Conservation (phyloP, 345 rosid genomes). For the Pistacia vera region DNA sequence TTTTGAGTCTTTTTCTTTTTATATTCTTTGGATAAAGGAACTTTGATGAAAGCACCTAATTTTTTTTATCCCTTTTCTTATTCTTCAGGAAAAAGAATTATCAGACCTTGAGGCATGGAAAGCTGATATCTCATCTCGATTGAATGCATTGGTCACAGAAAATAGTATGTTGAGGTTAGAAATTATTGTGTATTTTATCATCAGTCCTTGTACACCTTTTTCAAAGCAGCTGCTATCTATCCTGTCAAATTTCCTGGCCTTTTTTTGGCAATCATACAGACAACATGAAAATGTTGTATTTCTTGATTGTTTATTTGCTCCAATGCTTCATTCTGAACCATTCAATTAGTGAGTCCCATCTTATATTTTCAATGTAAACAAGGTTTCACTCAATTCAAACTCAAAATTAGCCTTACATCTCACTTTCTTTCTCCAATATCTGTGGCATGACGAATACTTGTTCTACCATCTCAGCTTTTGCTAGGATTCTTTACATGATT, state of each 20-base stretch:
- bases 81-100: conserved; percentile 57
- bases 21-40: neutral
- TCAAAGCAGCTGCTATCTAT: neutral
- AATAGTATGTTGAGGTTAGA: conserved; percentile 73
- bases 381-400: neutral
- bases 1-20: neutral
- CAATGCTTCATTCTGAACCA: neutral
- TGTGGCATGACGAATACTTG: neutral
- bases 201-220: neutral
- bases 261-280: neutral
- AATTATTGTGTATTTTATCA: conserved; percentile 10
- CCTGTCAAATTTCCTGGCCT: neutral
- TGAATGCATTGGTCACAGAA: conserved; percentile 65
- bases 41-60: neutral
- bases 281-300: neutral
- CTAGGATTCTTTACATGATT: neutral
- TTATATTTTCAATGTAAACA: neutral
- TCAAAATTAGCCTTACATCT: neutral
- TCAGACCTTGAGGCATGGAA: conserved; percentile 65
- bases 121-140: conserved; percentile 47
- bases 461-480: neutral
- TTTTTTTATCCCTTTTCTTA: neutral
- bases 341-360: neutral
- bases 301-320: neutral
- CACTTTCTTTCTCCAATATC: neutral